These are phyloP conservation scores for Biscutella laevigata DNA, from an alignment of 441 rosid genomes.

Conservation along the genomic window DNA sequence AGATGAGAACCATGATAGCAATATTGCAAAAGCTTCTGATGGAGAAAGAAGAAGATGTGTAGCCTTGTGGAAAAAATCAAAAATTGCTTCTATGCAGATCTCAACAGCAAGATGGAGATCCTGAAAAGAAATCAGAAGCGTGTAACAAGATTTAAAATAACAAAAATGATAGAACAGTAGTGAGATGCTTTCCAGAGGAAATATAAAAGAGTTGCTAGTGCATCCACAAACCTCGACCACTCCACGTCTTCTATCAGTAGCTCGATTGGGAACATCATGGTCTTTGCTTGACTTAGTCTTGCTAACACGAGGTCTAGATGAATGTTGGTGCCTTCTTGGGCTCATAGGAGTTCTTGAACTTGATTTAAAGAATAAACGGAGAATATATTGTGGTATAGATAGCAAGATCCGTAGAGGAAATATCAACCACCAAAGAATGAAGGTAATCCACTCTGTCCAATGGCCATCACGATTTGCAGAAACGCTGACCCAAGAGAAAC, in stretches of 20 bases:
- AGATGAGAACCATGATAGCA: slow-evolving; percentile 46
- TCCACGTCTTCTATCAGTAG: slow-evolving; percentile 91
- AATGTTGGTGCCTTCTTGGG: slow-evolving; percentile 36
- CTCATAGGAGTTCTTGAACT: slow-evolving; percentile 25
- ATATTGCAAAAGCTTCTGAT: slow-evolving; percentile 35
- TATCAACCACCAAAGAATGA: slow-evolving; percentile 53
- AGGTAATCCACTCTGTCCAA: slow-evolving; percentile 40
- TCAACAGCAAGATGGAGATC: slow-evolving; percentile 93
- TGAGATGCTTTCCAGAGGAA: not conserved
- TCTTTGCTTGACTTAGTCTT: slow-evolving; percentile 44
- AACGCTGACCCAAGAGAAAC: slow-evolving; percentile 46
- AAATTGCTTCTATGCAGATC: slow-evolving; percentile 72
- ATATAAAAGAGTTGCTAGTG: not conserved
- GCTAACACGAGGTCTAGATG: slow-evolving; percentile 32
- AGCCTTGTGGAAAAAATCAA: slow-evolving; percentile 69
- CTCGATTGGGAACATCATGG: slow-evolving; percentile 57
- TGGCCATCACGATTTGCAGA: slow-evolving; percentile 31
- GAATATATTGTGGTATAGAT: slow-evolving; percentile 37
- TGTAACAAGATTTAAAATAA: not conserved
- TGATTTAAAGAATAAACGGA: slow-evolving; percentile 32
- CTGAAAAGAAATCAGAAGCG: slow-evolving; percentile 30
- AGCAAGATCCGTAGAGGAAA: slow-evolving; percentile 50
- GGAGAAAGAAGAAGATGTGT: slow-evolving; percentile 74
- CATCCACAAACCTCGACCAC: slow-evolving; percentile 71
- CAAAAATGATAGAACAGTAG: slow-evolving; percentile 4